A percentile compares a stretch with the other conserved stretches of the same genome.
Conservation (phyloP, 225 moss, liverwort and hornwort species). For the Anthoceros angustus region DNA sequence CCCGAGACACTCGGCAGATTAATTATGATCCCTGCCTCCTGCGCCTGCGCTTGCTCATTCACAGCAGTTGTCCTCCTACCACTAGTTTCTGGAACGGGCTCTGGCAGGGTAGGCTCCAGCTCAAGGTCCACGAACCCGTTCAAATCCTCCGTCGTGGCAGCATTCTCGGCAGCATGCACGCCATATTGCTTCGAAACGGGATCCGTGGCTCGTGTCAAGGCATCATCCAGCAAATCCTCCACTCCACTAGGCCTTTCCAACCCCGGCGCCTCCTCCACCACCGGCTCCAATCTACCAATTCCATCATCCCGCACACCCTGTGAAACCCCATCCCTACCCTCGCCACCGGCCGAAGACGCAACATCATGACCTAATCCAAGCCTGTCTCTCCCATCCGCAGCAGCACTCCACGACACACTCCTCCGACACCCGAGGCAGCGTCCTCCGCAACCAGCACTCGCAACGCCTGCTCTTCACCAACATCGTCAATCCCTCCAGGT, state of each 20-base stretch:
- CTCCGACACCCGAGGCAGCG: not conserved
- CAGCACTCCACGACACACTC: not conserved
- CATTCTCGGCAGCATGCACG: not conserved
- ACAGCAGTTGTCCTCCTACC: not conserved
- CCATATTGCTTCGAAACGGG: not conserved
- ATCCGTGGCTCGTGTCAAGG: not conserved
- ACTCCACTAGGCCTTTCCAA: not conserved
- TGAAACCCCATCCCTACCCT: no score
- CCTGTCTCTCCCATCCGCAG: not conserved
- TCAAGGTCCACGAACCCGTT: not conserved
- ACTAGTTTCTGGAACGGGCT: not conserved
- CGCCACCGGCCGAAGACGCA: no score
- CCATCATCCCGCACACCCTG: not conserved
- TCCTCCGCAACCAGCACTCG: not conserved
- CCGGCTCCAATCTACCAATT: not conserved
- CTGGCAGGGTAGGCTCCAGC: not conserved
- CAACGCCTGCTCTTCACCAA: not conserved
- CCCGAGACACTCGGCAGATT: not conserved
- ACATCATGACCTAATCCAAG: not conserved
- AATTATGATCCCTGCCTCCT: conserved; percentile 1
- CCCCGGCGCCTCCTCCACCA: not conserved
- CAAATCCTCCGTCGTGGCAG: not conserved
- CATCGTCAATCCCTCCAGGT: not conserved
- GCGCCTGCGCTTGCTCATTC: not conserved
- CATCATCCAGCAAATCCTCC: not conserved